phyloP scores from a whole-genome alignment of 164 flowering plant species.

The Macadamia integrifolia region DNA sequence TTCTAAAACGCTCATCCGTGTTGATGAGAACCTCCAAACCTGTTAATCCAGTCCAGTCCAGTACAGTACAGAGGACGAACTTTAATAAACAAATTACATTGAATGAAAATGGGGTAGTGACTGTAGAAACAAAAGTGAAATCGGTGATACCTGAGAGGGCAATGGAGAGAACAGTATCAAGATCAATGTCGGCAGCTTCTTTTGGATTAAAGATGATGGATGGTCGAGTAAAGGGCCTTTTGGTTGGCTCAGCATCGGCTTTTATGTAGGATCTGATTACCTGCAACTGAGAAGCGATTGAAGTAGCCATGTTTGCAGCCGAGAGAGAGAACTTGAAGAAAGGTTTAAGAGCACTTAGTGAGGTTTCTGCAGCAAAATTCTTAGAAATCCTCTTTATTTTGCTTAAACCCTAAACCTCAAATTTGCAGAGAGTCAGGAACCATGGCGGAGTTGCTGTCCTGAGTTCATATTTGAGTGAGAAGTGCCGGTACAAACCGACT shows the following conservation, averaged over 20 bases:
- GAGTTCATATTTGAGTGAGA: no score
- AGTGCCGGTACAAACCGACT: no score
- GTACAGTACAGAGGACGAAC: no score
- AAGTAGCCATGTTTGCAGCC: conserved; percentile 28
- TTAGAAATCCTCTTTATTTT: no score
- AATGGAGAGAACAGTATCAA: conserved; percentile 50
- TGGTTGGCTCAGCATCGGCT: conserved; percentile 38
- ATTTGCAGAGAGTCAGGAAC: no score
- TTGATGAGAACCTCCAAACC: conserved; percentile 63
- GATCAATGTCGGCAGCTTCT: conserved; percentile 81
- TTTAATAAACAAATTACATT: not conserved
- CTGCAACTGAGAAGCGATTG: conserved; percentile 68
- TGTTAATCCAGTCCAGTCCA: conserved; percentile 10
- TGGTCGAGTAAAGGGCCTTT: conserved; percentile 71
- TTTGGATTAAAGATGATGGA: conserved; percentile 68
- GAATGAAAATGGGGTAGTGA: not conserved
- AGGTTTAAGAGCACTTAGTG: no score
- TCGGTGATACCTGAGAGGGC: conserved; percentile 51
- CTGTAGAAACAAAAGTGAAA: not conserved
- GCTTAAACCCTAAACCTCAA: no score
- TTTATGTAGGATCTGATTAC: conserved; percentile 38
- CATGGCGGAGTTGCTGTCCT: no score
- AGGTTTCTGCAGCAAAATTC: no score
- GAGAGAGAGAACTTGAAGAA: no score
- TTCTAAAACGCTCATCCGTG: conserved; percentile 48